Conservation (phyloP, 768 basidiomycete genomes). For the Agaricus sinodeliciosus region DNA sequence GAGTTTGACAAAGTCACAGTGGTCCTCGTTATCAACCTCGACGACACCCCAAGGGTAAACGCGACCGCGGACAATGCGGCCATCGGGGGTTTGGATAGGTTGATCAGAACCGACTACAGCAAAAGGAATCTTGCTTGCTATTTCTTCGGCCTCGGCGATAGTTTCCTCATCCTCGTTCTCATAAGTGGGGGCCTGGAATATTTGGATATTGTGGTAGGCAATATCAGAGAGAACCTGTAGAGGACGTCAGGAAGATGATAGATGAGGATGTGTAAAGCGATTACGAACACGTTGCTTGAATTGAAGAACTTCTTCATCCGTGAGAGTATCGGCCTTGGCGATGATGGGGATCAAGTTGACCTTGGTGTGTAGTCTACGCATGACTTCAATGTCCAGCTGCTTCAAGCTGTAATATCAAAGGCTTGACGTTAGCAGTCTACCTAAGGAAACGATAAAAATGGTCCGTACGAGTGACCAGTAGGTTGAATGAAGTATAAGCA, state of each 20-base stretch:
- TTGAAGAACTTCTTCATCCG: constrained; percentile 87
- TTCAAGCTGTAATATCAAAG: constrained; percentile 57
- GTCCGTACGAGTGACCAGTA: constrained; percentile 90
- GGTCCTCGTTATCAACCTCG: constrained; percentile 98
- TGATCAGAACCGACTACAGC: constrained; percentile 95
- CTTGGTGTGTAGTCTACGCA: constrained; percentile 93
- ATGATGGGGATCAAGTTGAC: constrained; percentile 99
- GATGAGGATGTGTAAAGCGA: background rate
- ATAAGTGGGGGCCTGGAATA: constrained; percentile 96
- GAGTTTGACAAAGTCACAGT: constrained; percentile 99
- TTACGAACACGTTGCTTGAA: constrained; percentile 85
- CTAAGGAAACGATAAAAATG: constrained; percentile 7
- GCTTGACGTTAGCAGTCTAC: constrained; percentile 5
- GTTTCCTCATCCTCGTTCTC: constrained; percentile 99
- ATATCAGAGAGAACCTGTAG: constrained; percentile 86
- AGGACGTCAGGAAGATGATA: constrained; percentile 5
- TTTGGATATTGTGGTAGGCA: constrained; percentile 90
- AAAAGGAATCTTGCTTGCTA: constrained; percentile 96
- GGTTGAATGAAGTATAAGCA: constrained; percentile 99
- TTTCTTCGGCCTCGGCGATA: constrained; percentile 94
- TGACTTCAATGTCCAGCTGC: constrained; percentile 98
- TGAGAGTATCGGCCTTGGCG: constrained; percentile 96
- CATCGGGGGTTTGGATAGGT: constrained; percentile 76
- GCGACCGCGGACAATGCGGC: constrained; percentile 90
- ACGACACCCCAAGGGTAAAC: constrained; percentile 98